phyloP scores from a whole-genome alignment of 352 stramenopile genomes.

The Globisporangium recalcitrans region DNA sequence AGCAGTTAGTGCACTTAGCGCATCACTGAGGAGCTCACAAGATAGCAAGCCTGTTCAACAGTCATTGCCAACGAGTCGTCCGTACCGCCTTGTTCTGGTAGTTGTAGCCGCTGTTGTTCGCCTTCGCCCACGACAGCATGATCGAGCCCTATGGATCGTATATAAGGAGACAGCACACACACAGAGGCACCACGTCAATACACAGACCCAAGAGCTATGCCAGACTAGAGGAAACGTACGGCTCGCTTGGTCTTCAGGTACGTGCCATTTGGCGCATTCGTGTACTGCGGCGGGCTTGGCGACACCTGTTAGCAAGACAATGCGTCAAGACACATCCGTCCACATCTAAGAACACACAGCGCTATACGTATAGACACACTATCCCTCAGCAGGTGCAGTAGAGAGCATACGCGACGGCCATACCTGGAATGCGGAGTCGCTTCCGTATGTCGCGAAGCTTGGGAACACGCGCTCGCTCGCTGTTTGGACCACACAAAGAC shows the following conservation, averaged over 20 bases:
- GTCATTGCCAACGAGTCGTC: background rate
- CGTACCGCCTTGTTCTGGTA: conserved; percentile 80
- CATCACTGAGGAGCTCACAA: no score
- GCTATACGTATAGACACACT: background rate
- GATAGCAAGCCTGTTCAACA: no score
- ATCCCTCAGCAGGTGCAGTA: background rate
- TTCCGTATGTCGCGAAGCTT: conserved; percentile 70
- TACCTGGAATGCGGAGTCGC: conserved; percentile 67
- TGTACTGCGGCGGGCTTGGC: conserved; percentile 65
- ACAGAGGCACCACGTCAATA: background rate
- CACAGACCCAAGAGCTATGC: background rate
- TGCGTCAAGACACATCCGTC: background rate
- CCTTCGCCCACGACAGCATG: conserved; percentile 80
- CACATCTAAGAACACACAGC: background rate
- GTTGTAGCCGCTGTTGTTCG: conserved; percentile 64
- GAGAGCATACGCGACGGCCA: background rate
- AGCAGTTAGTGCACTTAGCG: no score
- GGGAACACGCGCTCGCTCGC: conserved; percentile 64
- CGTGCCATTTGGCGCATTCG: conserved; percentile 31
- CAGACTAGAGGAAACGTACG: conserved; percentile 21
- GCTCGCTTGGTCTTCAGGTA: conserved; percentile 83
- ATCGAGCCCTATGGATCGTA: conserved; percentile 50
- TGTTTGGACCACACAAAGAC: conserved; percentile 10
- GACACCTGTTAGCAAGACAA: conserved; percentile 27
- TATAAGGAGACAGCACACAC: background rate